Evolutionary conservation across 176 grass and related monocot genomes (phyloP), one percentile per base, ranked within the genome.

Genomic region (Calamus simplicifolius): DNA sequence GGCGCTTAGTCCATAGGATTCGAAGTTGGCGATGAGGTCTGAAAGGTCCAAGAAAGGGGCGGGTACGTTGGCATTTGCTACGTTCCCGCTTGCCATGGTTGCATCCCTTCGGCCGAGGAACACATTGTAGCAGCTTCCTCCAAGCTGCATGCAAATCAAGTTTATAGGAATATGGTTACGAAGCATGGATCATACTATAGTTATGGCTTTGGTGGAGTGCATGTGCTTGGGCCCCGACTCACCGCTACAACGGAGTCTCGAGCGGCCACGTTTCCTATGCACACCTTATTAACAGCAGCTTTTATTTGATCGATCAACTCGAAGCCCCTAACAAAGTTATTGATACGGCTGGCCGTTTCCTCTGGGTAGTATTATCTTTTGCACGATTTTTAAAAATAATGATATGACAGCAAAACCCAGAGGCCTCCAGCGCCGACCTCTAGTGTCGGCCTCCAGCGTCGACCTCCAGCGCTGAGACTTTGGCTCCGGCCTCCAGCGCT

Each of bases 241-340:
- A 89, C 89, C 4, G 78, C 85, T 10, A 89, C 89, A 16, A 89
- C 77, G 5, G 89, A 89, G 13, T 85, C 89, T 31, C 81, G 81
- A 56, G 89, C 89, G 6, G 89, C 85, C 17, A 89, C 69, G 48
- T 80, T 95, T n/a, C 78, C 81, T n/a, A 68, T 3, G 78, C 89
- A 95, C 38, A 35, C 59, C 19, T 43, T 80, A 63, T 89, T 89
- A 27, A 89, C 60, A 0, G 71, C 67, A 12, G 56, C 7, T 71
- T 95, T 95, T 52, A 95, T 89, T 17, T 27, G 16, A 28, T 95
- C 89, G 51, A 95, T 58, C 7, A 95, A 78, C 0, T 74, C 78
- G 52, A 74, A 95, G 21, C 89, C 89, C 77, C 85, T 66, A n/a
- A 77, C n/a, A n/a, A n/a, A n/a, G n/a, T n/a, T n/a, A n/a, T n/a